Evolutionary conservation across 768 basidiomycete genomes (phyloP).

Genomic region (Cystoderma amianthinum): DNA sequence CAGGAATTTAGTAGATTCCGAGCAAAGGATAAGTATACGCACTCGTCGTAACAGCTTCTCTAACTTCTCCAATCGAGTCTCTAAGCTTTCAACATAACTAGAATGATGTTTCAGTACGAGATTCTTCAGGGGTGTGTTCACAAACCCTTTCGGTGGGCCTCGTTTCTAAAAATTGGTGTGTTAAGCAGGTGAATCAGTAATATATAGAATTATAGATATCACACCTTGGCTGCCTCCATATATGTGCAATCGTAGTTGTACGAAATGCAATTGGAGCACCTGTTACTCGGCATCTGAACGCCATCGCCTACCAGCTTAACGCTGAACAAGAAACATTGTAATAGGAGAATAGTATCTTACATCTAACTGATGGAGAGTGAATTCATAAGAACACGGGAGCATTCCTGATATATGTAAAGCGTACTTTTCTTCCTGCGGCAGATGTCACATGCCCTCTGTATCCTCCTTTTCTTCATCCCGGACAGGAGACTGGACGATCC

Average conservation of each 20-base stretch:
- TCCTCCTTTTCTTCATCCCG: slow-evolving; percentile 57
- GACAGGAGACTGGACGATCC: slow-evolving; percentile 15
- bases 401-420: slow-evolving; percentile 16
- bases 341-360: slow-evolving; percentile 26
- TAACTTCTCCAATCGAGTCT: slow-evolving; percentile 53
- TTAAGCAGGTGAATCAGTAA: slow-evolving; percentile 1
- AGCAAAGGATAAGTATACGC: slow-evolving; percentile 5
- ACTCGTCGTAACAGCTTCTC: slow-evolving; percentile 47
- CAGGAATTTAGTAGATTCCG: not conserved
- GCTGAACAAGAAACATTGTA: not conserved
- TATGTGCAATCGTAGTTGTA: slow-evolving; percentile 65
- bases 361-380: too few relatives aligned
- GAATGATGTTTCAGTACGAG: not conserved
- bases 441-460: slow-evolving; percentile 77
- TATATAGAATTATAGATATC: slow-evolving; percentile 10
- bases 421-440: slow-evolving; percentile 81
- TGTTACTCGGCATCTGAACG: slow-evolving; percentile 57
- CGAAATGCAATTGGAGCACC: slow-evolving; percentile 63
- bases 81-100: slow-evolving; percentile 56
- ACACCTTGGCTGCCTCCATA: slow-evolving; percentile 60
- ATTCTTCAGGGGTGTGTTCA: slow-evolving; percentile 1
- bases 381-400: too few relatives aligned
- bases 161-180: slow-evolving; percentile 30
- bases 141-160: slow-evolving; percentile 57
- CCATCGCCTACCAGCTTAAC: slow-evolving; percentile 56